Base-by-base conservation (phyloP, 768 basidiomycete species). In the Hemileccinum rubropunctum region DNA sequence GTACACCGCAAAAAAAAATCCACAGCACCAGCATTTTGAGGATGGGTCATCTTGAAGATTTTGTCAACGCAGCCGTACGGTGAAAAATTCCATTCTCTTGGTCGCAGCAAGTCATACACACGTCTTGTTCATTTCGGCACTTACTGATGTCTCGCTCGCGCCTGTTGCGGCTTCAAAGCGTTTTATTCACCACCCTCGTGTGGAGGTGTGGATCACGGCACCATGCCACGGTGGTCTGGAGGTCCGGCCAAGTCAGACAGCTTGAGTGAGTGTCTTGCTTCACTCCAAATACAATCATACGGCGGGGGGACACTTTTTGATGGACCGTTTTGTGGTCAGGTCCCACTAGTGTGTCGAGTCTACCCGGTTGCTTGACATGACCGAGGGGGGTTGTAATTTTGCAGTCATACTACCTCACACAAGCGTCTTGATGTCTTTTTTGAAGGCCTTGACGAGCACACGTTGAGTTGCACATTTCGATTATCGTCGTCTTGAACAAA, bases 181-280 rank as follows among this genome's bases (percentile, higher is more conserved):
- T 39, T 57, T 43, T 51, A 34, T 50, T 50, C 43, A 53, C 50
- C 62, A 40, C 28, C 41, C 39, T 33, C 20, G 47, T 6, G 23
- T 33, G 36, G 38, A 26, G 21, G 42, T 38, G 48, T 33, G 34
- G 38, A 39, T 44, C 47, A 47, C 36, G 17, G 48, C 37, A 50
- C 20, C 42, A 35, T 23, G 15, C 44, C 54, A 48, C 7, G 14
- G 38, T 5, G 36, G 17, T 37, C 28, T 17, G 11, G 35, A n/a
- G 33, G 15, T 47, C 34, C 23, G 42, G 52, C 44, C 53, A 38
- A 34, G 51, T 60, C 53, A 65, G 11, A 54, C 54, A 39, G 45
- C 47, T 34, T 42, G 36, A 26, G 65, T 60, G 65, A 65, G 64
- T 62, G 65, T 63, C 60, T 67, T 65, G 63, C 43, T 54, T 65